These are phyloP conservation scores for Blastobotrys arbuscula DNA, from an alignment of 1,139 yeast species.

Conservation along the genomic window DNA sequence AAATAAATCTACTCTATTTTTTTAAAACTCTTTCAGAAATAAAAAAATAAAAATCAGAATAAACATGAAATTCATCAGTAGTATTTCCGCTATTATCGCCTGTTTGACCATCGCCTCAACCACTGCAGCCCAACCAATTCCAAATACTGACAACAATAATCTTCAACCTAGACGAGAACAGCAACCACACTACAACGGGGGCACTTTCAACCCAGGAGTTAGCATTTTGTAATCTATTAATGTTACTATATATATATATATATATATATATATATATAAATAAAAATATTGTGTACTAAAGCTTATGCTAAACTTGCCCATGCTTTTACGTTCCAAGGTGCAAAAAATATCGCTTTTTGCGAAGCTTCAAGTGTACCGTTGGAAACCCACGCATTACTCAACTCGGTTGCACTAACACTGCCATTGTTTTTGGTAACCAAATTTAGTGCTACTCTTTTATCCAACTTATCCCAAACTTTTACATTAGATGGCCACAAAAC, in stretches of 20 bases:
- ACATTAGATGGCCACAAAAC: conserved; percentile 67
- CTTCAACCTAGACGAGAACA: not conserved
- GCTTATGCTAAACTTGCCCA: conserved; percentile 23
- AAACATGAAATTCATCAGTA: not conserved
- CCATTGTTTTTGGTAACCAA: conserved; percentile 36
- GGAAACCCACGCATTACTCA: conserved; percentile 39
- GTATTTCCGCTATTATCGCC: not conserved
- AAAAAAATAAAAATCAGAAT: too few species aligned
- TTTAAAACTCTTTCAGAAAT: too few species aligned
- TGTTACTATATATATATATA: too few species aligned
- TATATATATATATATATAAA: not conserved
- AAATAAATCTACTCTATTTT: too few species aligned
- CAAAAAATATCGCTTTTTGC: conserved; percentile 25
- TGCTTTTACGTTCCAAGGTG: conserved; percentile 23
- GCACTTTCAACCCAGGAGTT: not conserved
- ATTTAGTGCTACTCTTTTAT: conserved; percentile 48
- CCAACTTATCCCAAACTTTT: conserved; percentile 61
- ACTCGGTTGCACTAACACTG: conserved; percentile 44
- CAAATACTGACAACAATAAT: not conserved
- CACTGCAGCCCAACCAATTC: too few species aligned
- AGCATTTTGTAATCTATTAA: not conserved
- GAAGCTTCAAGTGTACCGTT: conserved; percentile 15
- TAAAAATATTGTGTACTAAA: not conserved
- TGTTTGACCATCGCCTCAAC: not conserved
- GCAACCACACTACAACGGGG: not conserved